These are phyloP conservation scores for Kodamaea laetipori DNA, from an alignment of 805 yeast genomes.

Conservation along the genomic window DNA sequence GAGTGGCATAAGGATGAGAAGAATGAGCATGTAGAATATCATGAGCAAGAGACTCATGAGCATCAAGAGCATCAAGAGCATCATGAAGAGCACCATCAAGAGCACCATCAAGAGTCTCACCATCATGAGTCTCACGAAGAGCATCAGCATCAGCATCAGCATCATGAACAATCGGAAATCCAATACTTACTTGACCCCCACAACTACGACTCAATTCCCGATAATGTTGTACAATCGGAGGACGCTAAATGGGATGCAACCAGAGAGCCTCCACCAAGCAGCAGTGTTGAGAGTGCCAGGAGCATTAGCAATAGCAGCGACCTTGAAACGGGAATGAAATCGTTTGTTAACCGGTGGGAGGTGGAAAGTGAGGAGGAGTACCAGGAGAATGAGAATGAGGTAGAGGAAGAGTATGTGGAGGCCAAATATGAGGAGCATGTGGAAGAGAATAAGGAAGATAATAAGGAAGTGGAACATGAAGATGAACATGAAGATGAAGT, in stretches of 20 bases:
- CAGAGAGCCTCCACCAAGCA: slow-evolving; percentile 42
- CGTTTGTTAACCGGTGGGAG: slow-evolving; percentile 34
- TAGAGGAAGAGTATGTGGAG: not conserved
- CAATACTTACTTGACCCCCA: slow-evolving; percentile 33
- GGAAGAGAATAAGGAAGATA: not conserved
- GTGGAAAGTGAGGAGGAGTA: slow-evolving; percentile 11
- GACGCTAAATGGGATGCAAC: slow-evolving; percentile 49
- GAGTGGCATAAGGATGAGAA: not conserved
- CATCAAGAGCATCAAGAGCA: slow-evolving; percentile 8
- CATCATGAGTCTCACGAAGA: not conserved
- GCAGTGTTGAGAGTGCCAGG: not conserved
- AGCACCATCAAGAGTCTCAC: not conserved
- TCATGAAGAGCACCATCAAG: slow-evolving; percentile 3
- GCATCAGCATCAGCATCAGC: not conserved
- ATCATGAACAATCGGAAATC: slow-evolving; percentile 17
- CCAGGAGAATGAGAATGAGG: slow-evolving; percentile 3
- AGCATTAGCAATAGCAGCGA: slow-evolving; percentile 1
- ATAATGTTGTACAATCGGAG: slow-evolving; percentile 13
- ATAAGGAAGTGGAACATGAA: not conserved
- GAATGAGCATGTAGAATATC: slow-evolving; percentile 6
- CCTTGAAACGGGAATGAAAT: slow-evolving; percentile 16
- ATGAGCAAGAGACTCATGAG: slow-evolving; percentile 1
- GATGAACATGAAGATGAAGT: not conserved
- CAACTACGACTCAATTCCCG: slow-evolving; percentile 28
- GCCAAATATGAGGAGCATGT: not conserved